Base-by-base conservation (phyloP, 1,139 yeast species). In the Yamadazyma triangularis region DNA sequence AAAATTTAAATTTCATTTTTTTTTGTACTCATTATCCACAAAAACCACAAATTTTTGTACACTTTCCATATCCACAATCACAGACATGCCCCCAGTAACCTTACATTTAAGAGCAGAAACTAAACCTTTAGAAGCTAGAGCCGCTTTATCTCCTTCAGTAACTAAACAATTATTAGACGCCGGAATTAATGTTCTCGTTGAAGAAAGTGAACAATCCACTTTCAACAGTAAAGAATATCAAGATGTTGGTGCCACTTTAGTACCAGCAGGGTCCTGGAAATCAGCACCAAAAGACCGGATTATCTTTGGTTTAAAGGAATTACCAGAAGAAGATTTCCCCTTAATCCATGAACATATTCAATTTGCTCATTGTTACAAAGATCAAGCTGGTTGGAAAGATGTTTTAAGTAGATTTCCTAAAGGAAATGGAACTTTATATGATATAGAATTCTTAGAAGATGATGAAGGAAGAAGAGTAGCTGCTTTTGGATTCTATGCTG, bases 391-490 rank as follows among this genome's bases (percentile, higher is more conserved):
- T 31, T 91, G 99, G 98, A 67, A 87, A 60, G 86, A 86, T 36
- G 97, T 93, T 14, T 65, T 91, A 50, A 58, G 71, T 39, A 77
- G 98, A 59, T 91, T 88, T 70, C 94, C 94, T 34, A 80, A 75
- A 27, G 99, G 99, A 28, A 77, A 83, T 36, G 97, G 98, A 47
- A 73, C 77, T 8, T 73, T 91, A 44, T 91, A 91, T 57, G 98
- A 93, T 58, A 68, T 91, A 47, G 99, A 93, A 64, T 91, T 91
- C 56, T 71, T 93, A 55, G 94, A 86, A 58, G 87, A 91, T 56
- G 96, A 85, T 47, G 79, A 78, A 53, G 97, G 97, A 23, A 84
- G 97, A 70, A 83, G 98, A 64, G 99, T 93, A 24, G 99, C 98
- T 29, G 98, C 98, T 10, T 91, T 91, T 56, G 98, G 99, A 12